phyloP scores from a whole-genome alignment of 2,329 filamentous ascomycete species.

The Chaetomiaceae sp. region DNA sequence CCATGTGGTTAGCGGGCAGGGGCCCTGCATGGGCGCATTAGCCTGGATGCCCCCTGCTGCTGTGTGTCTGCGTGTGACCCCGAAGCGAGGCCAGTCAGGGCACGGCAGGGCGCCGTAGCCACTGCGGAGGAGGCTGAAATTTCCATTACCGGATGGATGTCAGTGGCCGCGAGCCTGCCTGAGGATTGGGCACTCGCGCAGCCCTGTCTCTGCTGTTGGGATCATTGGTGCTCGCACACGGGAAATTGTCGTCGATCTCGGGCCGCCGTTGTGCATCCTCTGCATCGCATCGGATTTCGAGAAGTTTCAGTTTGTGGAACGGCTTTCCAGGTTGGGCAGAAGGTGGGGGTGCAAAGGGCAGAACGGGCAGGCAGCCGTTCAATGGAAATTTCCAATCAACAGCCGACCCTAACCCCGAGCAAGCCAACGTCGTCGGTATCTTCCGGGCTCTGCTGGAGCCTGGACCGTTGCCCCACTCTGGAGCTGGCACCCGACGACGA shows the following conservation, averaged over 20 bases:
- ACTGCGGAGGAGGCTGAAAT: slow-evolving; percentile 1
- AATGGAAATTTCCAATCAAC: too few relatives aligned
- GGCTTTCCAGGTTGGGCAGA: too few relatives aligned
- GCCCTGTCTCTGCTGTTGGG: not conserved
- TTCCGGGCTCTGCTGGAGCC: not conserved
- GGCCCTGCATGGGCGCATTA: slow-evolving; percentile 13
- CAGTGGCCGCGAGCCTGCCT: not conserved
- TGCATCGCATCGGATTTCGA: not conserved
- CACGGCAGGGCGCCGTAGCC: not conserved
- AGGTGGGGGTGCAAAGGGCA: not conserved
- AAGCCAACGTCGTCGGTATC: too few relatives aligned
- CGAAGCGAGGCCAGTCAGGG: not conserved
- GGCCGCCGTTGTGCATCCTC: not conserved
- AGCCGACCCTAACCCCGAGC: slow-evolving; percentile 2
- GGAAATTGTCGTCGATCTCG: not conserved
- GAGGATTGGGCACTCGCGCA: too few relatives aligned
- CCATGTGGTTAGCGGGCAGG: slow-evolving; percentile 17
- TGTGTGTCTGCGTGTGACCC: slow-evolving; percentile 1
- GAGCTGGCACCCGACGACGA: not conserved
- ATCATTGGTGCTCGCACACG: too few relatives aligned
- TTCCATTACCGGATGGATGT: not conserved
- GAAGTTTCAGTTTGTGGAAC: not conserved
- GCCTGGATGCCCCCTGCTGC: not conserved
- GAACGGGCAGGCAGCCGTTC: too few relatives aligned
- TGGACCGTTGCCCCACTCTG: slow-evolving; percentile 2